Evolutionary conservation across 1,284 basidiomycete species (phyloP).

Genomic region (Earliella scabrosa): DNA sequence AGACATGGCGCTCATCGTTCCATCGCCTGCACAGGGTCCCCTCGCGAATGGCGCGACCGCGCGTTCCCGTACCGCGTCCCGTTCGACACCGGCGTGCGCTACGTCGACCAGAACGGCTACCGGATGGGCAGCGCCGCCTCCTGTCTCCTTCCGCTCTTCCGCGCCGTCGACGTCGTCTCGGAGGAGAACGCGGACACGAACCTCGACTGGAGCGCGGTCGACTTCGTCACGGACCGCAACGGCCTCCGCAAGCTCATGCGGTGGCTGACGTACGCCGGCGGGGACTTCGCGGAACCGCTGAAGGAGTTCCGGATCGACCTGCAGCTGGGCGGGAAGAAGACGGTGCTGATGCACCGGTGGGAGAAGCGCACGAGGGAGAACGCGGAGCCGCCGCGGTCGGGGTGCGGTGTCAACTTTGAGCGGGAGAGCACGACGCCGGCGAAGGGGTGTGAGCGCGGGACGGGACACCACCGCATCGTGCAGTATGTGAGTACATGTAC

Average conservation of each 20-base stretch:
- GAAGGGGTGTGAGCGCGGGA: constrained; percentile 44
- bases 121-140: constrained; percentile 42
- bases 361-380: constrained; percentile 21
- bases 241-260: constrained; percentile 57
- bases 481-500: constrained; percentile 45
- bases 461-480: constrained; percentile 56
- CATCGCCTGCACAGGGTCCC: constrained; percentile 45
- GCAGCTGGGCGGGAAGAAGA: constrained; percentile 54
- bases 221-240: constrained; percentile 64
- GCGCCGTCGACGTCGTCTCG: constrained; percentile 48
- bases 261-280: constrained; percentile 44
- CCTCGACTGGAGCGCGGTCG: constrained; percentile 52
- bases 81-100: constrained; percentile 48
- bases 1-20: neutral
- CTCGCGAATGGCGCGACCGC: constrained; percentile 51
- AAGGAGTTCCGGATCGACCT: constrained; percentile 61
- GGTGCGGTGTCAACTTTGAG: constrained; percentile 56
- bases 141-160: constrained; percentile 51
- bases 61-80: constrained; percentile 49
- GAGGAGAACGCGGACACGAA: constrained; percentile 29
- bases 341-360: constrained; percentile 53
- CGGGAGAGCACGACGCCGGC: constrained; percentile 47
- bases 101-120: constrained; percentile 55
- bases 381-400: constrained; percentile 8
- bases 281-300: constrained; percentile 22